phyloP scores from a whole-genome alignment of 345 rosid species.

The Hibiscus tridactylites region DNA sequence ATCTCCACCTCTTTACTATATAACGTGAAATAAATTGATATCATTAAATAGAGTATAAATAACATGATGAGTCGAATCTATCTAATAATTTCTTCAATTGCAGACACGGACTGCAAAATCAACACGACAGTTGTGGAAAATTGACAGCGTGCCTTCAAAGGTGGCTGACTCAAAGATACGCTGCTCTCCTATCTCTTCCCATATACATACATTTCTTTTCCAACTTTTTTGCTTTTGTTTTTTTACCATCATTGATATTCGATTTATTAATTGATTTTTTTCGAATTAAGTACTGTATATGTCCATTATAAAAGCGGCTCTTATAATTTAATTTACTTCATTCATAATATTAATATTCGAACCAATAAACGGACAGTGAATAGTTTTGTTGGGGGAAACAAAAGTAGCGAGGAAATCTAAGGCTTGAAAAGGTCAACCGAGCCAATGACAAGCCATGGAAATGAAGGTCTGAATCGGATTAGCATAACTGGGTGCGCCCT shows the following conservation, averaged over 20 bases:
- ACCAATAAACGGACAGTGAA: no score
- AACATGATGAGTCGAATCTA: no score
- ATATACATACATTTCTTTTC: neutral
- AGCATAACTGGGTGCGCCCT: slow-evolving; percentile 44
- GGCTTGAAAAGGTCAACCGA: slow-evolving; percentile 5
- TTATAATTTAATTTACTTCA: no score
- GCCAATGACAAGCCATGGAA: slow-evolving; percentile 29
- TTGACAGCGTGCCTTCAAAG: slow-evolving; percentile 19
- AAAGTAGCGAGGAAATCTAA: slow-evolving; percentile 11
- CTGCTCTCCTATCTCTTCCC: slow-evolving; percentile 5
- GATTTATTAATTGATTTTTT: no score
- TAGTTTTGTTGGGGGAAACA: neutral
- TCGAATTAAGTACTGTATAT: no score
- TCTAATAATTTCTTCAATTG: neutral
- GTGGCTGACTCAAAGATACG: slow-evolving; percentile 32
- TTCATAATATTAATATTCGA: no score
- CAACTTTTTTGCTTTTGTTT: no score
- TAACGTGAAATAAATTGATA: no score
- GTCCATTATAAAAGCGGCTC: no score
- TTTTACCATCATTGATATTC: no score
- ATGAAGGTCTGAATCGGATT: slow-evolving; percentile 51
- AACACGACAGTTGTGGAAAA: slow-evolving; percentile 27
- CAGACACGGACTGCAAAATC: slow-evolving; percentile 17
- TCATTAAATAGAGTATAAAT: neutral
- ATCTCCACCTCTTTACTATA: no score